phyloP scores from a whole-genome alignment of 192 early-diverging fungal genomes.

The Polychytrium aggregatum region DNA sequence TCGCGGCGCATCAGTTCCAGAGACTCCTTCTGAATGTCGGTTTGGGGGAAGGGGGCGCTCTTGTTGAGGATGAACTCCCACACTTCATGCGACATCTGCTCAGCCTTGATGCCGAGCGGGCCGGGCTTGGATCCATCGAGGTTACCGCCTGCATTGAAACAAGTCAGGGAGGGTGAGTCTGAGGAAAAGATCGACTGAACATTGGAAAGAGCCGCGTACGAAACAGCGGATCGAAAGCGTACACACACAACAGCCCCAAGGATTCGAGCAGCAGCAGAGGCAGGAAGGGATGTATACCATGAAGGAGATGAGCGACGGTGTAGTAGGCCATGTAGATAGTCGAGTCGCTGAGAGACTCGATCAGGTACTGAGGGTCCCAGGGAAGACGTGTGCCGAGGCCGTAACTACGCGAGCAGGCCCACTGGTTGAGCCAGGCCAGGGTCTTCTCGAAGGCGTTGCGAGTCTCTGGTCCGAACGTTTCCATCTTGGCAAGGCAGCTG shows the following conservation, averaged over 20 bases:
- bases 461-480: conserved; percentile 70
- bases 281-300: too few relatives aligned
- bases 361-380: conserved; percentile 85
- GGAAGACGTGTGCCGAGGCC: conserved; percentile 88
- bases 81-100: conserved; percentile 82
- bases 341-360: conserved; percentile 95
- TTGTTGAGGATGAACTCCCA: conserved; percentile 90
- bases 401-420: conserved; percentile 92
- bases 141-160: conserved; percentile 41
- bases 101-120: conserved; percentile 60
- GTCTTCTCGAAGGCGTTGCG: conserved; percentile 74
- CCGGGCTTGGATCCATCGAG: conserved; percentile 73
- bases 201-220: too few relatives aligned
- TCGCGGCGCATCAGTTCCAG: conserved; percentile 74
- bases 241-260: too few relatives aligned
- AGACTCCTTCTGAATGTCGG: conserved; percentile 49
- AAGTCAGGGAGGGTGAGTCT: too few relatives aligned
- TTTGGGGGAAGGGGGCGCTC: conserved; percentile 48
- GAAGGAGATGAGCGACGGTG: conserved; percentile 87
- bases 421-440: conserved; percentile 87
- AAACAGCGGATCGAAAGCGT: too few relatives aligned
- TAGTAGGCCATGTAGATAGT: conserved; percentile 99
- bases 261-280: too few relatives aligned
- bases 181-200: too few relatives aligned
- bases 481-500: conserved; percentile 62